Conservation (phyloP, 495 filamentous ascomycete species). For the Aspergillus egyptiacus region DNA sequence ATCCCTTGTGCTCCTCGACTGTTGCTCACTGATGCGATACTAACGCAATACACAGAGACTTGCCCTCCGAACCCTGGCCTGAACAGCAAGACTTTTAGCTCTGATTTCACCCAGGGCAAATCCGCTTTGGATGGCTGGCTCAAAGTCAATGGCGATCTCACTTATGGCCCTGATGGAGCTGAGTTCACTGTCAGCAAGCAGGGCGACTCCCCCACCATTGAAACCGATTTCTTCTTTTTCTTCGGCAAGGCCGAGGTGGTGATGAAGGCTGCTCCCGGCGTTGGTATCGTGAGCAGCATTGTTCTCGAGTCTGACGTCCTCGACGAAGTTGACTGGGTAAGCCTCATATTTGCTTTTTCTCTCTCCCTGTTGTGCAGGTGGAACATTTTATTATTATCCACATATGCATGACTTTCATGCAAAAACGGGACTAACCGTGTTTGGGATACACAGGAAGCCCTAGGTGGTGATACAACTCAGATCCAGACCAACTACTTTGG, state of each 20-base stretch:
- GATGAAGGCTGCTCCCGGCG: conserved; percentile 66
- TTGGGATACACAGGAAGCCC: conserved; percentile 31
- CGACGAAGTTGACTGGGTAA: conserved; percentile 95
- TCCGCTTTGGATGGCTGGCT: conserved; percentile 52
- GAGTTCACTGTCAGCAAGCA: conserved; percentile 66
- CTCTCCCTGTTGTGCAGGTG: not conserved
- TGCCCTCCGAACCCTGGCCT: conserved; percentile 64
- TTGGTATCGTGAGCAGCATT: conserved; percentile 71
- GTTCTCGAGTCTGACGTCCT: conserved; percentile 84
- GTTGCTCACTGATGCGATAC: not conserved
- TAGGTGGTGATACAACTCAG: conserved; percentile 56
- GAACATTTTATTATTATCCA: not conserved
- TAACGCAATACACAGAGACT: conserved; percentile 22
- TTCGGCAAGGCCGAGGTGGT: conserved; percentile 66
- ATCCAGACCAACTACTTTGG: conserved; percentile 95
- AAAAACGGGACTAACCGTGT: conserved; percentile 6
- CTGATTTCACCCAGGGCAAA: conserved; percentile 60
- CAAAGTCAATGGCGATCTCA: conserved; percentile 52
- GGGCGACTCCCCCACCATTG: conserved; percentile 69
- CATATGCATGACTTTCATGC: conserved; percentile 4
- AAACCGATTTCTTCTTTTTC: conserved; percentile 70
- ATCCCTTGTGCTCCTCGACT: conserved; percentile 8
- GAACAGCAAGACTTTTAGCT: conserved; percentile 45
- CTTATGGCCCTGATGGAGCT: conserved; percentile 48
- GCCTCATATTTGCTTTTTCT: conserved; percentile 20